These are phyloP conservation scores for Aspergillus haitiensis DNA, from an alignment of 495 filamentous ascomycete species.

Conservation along the genomic window DNA sequence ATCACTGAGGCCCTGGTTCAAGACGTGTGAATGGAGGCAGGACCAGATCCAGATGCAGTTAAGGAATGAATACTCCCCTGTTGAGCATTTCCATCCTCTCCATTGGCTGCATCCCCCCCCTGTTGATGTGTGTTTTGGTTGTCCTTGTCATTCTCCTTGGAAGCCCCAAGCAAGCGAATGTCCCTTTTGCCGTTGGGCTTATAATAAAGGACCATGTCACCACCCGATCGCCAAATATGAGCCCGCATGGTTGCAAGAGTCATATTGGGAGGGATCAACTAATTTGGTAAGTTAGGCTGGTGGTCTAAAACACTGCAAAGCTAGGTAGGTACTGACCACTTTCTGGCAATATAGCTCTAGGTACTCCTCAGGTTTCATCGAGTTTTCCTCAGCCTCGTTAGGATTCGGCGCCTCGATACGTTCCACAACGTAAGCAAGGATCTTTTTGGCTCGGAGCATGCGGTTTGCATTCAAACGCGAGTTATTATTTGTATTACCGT, in stretches of 20 bases:
- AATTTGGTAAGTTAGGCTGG: conserved; percentile 18
- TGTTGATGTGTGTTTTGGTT: conserved; percentile 15
- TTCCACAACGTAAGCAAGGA: conserved; percentile 89
- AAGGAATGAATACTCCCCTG: conserved; percentile 40
- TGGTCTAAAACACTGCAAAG: neutral
- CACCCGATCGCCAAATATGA: conserved; percentile 88
- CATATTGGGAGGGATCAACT: conserved; percentile 71
- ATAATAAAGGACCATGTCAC: conserved; percentile 87
- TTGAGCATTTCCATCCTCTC: conserved; percentile 29
- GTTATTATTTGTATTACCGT: conserved; percentile 60
- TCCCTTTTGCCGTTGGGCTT: conserved; percentile 79
- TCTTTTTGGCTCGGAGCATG: conserved; percentile 94
- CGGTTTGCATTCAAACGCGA: conserved; percentile 92
- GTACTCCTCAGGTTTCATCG: conserved; percentile 83
- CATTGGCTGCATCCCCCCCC: conserved; percentile 17
- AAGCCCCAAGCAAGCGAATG: conserved; percentile 31
- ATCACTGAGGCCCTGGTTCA: conserved; percentile 1
- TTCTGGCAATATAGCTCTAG: conserved; percentile 92
- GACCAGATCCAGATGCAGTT: conserved; percentile 37
- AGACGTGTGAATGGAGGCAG: conserved; percentile 32
- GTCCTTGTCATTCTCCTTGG: conserved; percentile 24
- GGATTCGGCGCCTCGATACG: conserved; percentile 68
- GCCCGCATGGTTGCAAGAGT: conserved; percentile 86
- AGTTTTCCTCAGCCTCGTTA: conserved; percentile 54
- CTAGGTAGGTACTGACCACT: conserved; percentile 56